Conservation (phyloP, 768 basidiomycete genomes). For the Heimioporus sp. region DNA sequence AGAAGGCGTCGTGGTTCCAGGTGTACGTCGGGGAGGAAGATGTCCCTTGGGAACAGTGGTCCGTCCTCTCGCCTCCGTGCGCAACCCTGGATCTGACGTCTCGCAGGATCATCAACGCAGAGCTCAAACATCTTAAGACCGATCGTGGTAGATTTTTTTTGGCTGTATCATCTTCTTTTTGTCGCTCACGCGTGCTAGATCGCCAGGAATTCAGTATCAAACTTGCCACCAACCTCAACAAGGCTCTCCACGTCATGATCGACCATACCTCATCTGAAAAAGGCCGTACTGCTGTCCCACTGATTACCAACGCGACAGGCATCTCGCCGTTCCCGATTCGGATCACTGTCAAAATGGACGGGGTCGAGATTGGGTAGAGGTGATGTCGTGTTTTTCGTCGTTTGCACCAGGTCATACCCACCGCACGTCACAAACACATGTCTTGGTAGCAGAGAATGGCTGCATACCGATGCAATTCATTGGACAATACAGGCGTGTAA, state of each 20-base stretch:
- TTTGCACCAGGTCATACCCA: too few species aligned
- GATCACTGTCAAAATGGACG: constrained; percentile 66
- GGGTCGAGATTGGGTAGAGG: constrained; percentile 50
- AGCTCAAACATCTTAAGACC: constrained; percentile 67
- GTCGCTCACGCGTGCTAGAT: constrained; percentile 26
- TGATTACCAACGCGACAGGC: constrained; percentile 71
- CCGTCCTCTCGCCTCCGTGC: constrained; percentile 8
- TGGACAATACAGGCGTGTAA: too few species aligned
- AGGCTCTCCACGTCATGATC: constrained; percentile 68
- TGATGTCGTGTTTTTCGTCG: too few species aligned
- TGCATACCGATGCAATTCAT: too few species aligned
- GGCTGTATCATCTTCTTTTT: too few species aligned
- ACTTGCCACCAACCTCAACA: constrained; percentile 61
- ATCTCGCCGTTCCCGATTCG: constrained; percentile 83
- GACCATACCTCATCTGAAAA: constrained; percentile 75
- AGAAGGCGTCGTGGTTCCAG: constrained; percentile 79
- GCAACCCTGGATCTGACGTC: background rate
- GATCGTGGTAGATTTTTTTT: constrained; percentile 48
- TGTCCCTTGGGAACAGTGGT: constrained; percentile 89
- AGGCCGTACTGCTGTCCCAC: constrained; percentile 72
- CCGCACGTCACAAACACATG: too few species aligned
- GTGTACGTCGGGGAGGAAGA: constrained; percentile 75
- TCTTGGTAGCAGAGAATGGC: too few species aligned
- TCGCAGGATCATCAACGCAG: constrained; percentile 74
- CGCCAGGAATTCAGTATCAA: constrained; percentile 52